Base-by-base conservation (phyloP, 2,329 filamentous ascomycete species). In the Aspergillus glaucus region DNA sequence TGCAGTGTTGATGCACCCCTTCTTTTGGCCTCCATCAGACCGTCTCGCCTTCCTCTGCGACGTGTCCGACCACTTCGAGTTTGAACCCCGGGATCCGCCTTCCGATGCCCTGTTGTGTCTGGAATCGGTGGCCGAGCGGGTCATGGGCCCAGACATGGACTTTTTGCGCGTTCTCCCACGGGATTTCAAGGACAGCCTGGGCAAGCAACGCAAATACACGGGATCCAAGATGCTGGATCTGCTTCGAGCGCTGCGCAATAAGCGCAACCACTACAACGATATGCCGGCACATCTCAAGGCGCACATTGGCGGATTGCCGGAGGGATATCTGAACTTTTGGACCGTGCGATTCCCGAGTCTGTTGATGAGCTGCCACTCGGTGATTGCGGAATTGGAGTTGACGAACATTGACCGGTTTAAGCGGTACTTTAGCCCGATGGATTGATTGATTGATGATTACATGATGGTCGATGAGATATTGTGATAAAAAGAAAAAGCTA, bases 231-330 rank as follows among this genome's bases (percentile, higher is more conserved):
- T 98, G 64, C 72, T 98, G 47, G 93, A 98, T 69, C 76, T 98
- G 19, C 73, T 98, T 17, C 81, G 93, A 1, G 93, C 92, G 1
- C 74, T 98, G 48, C 79, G 93, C 21, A 98, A 98, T 71, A 98
- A 98, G 79, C 88, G 87, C 61, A 95, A 97, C 55, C 93, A 98
- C 65, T 98, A 96, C 66, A 91, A 95, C 62, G 93, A 98, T 66
- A 92, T 98, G 88, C 80, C 87, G 6, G 87, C 91, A 12, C 73
- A 82, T 44, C 79, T 95, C 54, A 92, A 85, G 69, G 75, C 75
- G 44, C 76, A 79, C 58, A 87, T 95, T 0, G 90, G 89, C 0
- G 72, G 83, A 7, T 64, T 92, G 50, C 86, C 89, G 0, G 84
- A 89, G 12, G 88, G 88, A 0, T 96, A 95, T 63, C 73, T 95